A percentile compares a stretch with the other conserved stretches of the same genome.
These are phyloP conservation scores for Serendipita sp. DNA, from an alignment of 768 basidiomycete species.

Conservation along the genomic window DNA sequence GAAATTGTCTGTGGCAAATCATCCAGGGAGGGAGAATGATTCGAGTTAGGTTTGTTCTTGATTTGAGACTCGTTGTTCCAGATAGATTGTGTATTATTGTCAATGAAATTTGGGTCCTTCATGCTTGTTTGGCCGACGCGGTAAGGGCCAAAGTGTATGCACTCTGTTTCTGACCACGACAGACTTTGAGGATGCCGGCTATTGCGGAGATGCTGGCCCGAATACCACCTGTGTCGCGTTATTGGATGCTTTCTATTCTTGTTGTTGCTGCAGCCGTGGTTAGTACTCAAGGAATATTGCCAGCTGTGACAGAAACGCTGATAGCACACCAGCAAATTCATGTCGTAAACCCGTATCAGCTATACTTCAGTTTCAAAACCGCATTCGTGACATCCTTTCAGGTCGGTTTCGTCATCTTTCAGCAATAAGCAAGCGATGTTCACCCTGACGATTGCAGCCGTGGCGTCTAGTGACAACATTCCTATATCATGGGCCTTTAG, in stretches of 20 bases:
- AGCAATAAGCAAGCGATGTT: neutral
- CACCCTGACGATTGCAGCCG: conserved; percentile 30
- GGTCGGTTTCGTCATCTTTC: neutral
- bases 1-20: too few species aligned
- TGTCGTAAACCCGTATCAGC: conserved; percentile 72
- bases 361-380: conserved; percentile 82
- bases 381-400: conserved; percentile 38
- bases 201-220: conserved; percentile 39
- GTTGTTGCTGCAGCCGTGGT: conserved; percentile 76
- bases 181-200: neutral
- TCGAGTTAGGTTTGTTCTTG: neutral
- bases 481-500: conserved; percentile 89
- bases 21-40: too few species aligned
- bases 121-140: neutral
- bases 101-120: neutral
- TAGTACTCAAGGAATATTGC: conserved; percentile 21
- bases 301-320: conserved; percentile 4
- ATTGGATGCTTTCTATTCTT: conserved; percentile 68
- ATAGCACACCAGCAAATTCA: conserved; percentile 61
- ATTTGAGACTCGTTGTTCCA: neutral
- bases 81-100: neutral
- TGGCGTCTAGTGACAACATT: conserved; percentile 87
- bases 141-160: neutral
- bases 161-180: neutral
- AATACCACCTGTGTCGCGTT: conserved; percentile 80